Evolutionary conservation across 805 yeast species (phyloP), one percentile per base, ranked within the genome.

Genomic region (Metschnikowia picachoensis): DNA sequence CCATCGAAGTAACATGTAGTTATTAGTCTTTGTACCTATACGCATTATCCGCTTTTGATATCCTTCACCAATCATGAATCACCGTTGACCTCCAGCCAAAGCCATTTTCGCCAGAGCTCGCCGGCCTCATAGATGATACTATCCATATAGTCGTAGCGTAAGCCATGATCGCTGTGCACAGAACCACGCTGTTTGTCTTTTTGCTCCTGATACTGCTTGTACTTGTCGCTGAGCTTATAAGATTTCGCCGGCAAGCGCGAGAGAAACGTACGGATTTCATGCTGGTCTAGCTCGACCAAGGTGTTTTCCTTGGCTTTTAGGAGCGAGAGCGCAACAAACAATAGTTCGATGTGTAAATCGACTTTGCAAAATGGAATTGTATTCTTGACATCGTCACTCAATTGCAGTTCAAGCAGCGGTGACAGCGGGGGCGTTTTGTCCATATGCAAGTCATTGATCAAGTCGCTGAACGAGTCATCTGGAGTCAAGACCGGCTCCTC

Each of bases 51-150:
- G 25, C 25, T 20, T 5, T 20, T 7, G 7, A 20, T 20, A 20
- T 3, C 7, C 25, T 20, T 4, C 25, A 20, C 25, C 25, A 20
- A 5, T 34, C 31, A 44, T 14, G 39, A n/a, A 13, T 47, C 51
- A 15, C 67, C 72, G 37, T 60, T 55, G 66, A 67, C 62, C 49
- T 71, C 76, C 52, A 62, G 53, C 72, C 72, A 87, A 34, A 86
- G 67, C 87, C 92, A 87, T 57, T 82, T 84, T 52, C 96, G 73
- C 95, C 95, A 88, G 36, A 86, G 71, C 58, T 88, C 95, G 30
- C 96, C 95, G 2, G 95, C 91, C 61, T 84, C 91, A 45, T 71
- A 68, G 36, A 87, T 74, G 28, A 88, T 74, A 52, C 83, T 84
- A 58, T 86, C 90, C 61, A 88, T 84, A 53, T 85, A 88, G 51